Base-by-base conservation (phyloP, 768 basidiomycete genomes). In the Kwoniella bestiolae region DNA sequence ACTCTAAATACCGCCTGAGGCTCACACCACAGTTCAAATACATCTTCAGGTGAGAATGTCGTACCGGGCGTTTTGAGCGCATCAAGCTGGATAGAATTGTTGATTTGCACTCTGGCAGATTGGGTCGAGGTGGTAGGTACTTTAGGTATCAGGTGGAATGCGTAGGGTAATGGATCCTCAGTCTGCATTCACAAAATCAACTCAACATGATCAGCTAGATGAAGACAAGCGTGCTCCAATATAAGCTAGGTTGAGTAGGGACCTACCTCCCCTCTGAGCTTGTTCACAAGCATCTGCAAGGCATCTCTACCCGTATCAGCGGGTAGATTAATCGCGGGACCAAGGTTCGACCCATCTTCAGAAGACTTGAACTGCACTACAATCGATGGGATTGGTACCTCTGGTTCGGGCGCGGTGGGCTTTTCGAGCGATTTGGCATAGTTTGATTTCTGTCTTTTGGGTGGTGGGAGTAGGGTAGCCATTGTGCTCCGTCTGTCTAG, bases 1-100 rank as follows among this genome's bases (percentile, higher is more conserved):
- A 99, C 94, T 64, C 89, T 87, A 82, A 96, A 99, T 3, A 98
- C 90, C 49, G 94, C 92, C 80, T 99, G 94, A 8, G 95, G 95
- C 28, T 94, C 89, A 80, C 95, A 98, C 71, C 89, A 87, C 26
- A 98, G 86, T 56, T 91, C 85, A 62, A 98, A 87, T 9, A 94
- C 85, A 75, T 92, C 93, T 85, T 99, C 95, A 5, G 79, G 74
- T 3, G 80, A 79, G 68, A 73, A 74, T 18, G 68, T 74, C 16
- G 67, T 67, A 16, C 63, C 61, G 18, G 61, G 49, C 3, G 68
- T 63, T 89, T 90, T 82, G 8, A 98, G 84, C 8, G 96, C 86
- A 74, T 97, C 93, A 2, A 85, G 83, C 71, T 91, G 86, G 29
- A 96, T 88, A 2, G 92, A 93, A 79, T 89, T 90, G 63, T 91